These are phyloP conservation scores for Populus hybrid DNA, from an alignment of 441 rosid species.

Conservation along the genomic window DNA sequence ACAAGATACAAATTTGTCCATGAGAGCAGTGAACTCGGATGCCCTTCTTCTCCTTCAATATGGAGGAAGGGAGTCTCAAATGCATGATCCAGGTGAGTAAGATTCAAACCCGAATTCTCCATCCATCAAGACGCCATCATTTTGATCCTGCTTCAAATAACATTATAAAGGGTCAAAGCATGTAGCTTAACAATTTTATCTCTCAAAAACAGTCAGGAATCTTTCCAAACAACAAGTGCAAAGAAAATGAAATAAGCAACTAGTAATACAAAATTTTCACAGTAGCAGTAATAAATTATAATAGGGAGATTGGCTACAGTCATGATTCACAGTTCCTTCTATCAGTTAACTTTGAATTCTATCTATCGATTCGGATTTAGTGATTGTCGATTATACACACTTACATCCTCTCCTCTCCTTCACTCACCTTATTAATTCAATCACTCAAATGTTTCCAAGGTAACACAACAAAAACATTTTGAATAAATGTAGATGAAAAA, in stretches of 20 bases:
- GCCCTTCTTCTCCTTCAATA: conserved; percentile 13
- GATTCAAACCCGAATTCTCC: conserved; percentile 69
- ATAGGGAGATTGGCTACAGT: background rate
- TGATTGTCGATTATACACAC: background rate
- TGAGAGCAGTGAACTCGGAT: conserved; percentile 1
- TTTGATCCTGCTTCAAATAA: conserved; percentile 55
- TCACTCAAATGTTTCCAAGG: background rate
- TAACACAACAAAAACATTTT: background rate
- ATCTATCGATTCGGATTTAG: background rate
- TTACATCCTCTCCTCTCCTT: background rate
- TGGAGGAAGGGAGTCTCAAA: conserved; percentile 25
- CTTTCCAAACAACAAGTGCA: background rate
- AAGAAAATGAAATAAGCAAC: background rate
- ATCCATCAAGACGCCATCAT: conserved; percentile 43
- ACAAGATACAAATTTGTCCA: conserved; percentile 25
- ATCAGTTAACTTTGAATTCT: no score
- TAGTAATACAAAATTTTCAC: background rate
- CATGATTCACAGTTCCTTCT: background rate
- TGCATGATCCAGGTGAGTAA: conserved; percentile 53
- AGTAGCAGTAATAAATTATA: background rate
- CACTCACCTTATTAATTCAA: background rate
- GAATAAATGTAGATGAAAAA: background rate
- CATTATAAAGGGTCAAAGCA: conserved; percentile 13
- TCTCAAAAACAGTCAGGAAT: background rate
- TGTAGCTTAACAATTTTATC: background rate